Evolutionary conservation across 208 protist species (phyloP), one percentile per base, ranked within the genome.

Genomic region (Trypanosoma conorhini): DNA sequence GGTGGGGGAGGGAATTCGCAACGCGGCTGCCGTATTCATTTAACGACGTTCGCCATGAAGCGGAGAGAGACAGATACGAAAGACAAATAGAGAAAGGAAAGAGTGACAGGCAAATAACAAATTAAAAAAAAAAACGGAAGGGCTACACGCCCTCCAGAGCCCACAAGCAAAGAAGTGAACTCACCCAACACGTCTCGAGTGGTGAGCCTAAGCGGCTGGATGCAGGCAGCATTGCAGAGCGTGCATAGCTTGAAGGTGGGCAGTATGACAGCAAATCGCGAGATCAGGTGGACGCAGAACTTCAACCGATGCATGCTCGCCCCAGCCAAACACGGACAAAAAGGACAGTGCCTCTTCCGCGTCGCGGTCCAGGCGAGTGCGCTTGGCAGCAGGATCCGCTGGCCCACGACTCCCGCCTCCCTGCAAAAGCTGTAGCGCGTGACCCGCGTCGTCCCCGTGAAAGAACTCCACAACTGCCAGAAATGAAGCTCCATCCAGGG

Each of bases 391-490:
- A 44, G 24, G 54, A 46, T 15, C 57, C 33, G 21, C 38, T 28
- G 5, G 30, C 24, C 19, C 46, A 57, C 26, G 19, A 26, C 22
- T 19, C 50, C 50, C 33, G 15, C 13, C 13, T 10, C 50, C 56
- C 21, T 30, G 59, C 38, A 76, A 38, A 55, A 68, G 10, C 1
- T 40, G 13, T 48, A 76, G 55, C 1, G 72, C 72, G 0, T 64
- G 33, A 67, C 13, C 30, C 12, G 60, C 66, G 56, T 79, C 74
- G 22, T 72, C 52, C 10, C 28, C 24, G 28, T 74, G 66, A 54
- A 70, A 74, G 33, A 79, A 73, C n/a, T 79, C 67, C 50, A 79
- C 62, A 3, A 65, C 22, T 13, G 68, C 42, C 26, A 54, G 17
- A 22, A 74, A 73, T 17, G 52, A 55, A 24, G 51, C 3, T 22